phyloP scores from a whole-genome alignment of 164 flowering plant genomes.

The Magnolia kwangsiensis region DNA sequence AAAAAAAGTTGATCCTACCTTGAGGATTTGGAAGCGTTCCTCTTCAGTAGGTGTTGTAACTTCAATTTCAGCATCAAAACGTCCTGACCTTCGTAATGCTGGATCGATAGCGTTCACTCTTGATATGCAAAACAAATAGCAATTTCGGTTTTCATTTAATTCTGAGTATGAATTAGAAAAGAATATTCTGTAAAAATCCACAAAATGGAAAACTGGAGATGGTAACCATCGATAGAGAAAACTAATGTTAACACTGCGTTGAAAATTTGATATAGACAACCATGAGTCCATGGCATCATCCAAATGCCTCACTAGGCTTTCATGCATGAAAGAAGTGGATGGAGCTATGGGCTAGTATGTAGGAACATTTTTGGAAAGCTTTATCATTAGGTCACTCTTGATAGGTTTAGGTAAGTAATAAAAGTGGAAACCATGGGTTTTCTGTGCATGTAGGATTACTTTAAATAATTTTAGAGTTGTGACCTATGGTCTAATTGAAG shows the following conservation, averaged over 20 bases:
- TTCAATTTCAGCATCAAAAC: slow-evolving; percentile 88
- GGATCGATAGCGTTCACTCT: slow-evolving; percentile 90
- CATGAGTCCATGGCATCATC: too few species aligned
- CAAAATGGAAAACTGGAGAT: not conserved
- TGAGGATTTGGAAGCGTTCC: slow-evolving; percentile 74
- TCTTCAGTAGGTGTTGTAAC: slow-evolving; percentile 79
- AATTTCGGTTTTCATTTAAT: not conserved
- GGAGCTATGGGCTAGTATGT: too few species aligned
- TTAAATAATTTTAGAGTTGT: too few species aligned
- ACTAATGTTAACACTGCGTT: not conserved
- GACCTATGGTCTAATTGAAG: too few species aligned
- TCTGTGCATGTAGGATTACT: too few species aligned
- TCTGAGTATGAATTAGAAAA: not conserved
- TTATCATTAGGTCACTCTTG: too few species aligned
- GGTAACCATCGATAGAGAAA: not conserved
- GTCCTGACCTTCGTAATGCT: slow-evolving; percentile 80
- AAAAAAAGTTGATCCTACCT: slow-evolving; percentile 31
- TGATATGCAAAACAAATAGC: not conserved
- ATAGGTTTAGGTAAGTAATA: too few species aligned
- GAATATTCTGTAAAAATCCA: not conserved
- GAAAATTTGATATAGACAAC: too few species aligned
- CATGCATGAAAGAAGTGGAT: too few species aligned
- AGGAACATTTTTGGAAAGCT: too few species aligned
- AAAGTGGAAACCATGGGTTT: too few species aligned
- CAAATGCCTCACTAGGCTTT: too few species aligned